These are phyloP conservation scores for Asterochloris erici DNA, from an alignment of 139 green algal species.

Conservation along the genomic window DNA sequence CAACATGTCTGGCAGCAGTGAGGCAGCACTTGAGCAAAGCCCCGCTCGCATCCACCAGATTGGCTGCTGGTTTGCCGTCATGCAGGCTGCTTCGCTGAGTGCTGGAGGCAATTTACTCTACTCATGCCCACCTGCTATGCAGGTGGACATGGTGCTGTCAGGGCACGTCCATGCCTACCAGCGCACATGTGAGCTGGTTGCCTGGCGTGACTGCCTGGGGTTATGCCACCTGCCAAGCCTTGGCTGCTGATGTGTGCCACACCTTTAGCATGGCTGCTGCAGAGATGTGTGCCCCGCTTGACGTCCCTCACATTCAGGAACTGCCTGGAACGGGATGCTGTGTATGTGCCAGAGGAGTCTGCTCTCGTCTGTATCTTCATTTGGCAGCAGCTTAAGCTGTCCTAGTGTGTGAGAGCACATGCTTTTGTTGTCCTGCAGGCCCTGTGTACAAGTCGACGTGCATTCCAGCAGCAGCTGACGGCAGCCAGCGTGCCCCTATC, in stretches of 20 bases:
- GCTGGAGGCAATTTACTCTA: neutral
- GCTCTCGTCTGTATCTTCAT: no score
- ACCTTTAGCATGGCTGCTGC: no score
- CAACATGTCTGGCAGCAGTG: neutral
- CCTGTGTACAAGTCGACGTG: constrained; percentile 8
- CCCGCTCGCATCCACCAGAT: neutral
- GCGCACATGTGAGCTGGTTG: constrained; percentile 15
- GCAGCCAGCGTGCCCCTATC: constrained; percentile 8
- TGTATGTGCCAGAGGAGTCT: no score
- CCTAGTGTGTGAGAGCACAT: no score
- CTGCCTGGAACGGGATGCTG: no score
- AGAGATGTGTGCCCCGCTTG: no score
- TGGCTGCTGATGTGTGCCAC: no score
- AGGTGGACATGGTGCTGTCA: constrained; percentile 27
- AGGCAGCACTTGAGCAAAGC: neutral
- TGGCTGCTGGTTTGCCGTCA: neutral
- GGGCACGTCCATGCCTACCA: constrained; percentile 33
- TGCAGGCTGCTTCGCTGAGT: neutral
- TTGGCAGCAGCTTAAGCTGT: no score
- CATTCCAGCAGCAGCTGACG: neutral
- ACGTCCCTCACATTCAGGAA: no score
- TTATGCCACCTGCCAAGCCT: no score
- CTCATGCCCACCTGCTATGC: neutral
- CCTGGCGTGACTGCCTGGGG: no score
- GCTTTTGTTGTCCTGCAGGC: neutral